Base-by-base conservation (phyloP, 225 moss, liverwort and hornwort genomes). In the Straminergon stramineum region DNA sequence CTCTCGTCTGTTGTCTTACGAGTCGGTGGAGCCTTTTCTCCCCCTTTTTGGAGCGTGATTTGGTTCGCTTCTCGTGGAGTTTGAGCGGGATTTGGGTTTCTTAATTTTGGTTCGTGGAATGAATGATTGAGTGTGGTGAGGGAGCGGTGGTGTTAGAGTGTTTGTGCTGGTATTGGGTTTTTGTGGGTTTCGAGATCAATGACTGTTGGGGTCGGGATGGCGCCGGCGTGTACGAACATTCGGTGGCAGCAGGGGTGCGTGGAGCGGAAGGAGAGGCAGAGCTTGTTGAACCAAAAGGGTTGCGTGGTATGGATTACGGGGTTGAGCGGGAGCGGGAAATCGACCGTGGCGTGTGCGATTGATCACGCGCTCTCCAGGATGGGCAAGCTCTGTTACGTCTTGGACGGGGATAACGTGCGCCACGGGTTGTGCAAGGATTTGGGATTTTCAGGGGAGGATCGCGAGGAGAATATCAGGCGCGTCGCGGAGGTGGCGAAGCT, bases 271-370 rank as follows among this genome's bases (percentile, higher is more conserved):
- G 84, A 95, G 75, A 91, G 98, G 35, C 93, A 93, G 79, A 90
- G 87, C 6, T 19, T 98, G 84, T 89, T 98, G 63, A 83, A 91
- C 15, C 98, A 98, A 75, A 94, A 95, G 86, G 98, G 97, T 10
- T 98, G 98, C 86, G 90, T 98, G 51, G 93, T 98, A 22, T 98
- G 98, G 98, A 86, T 98, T 64, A 98, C 98, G 41, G 98, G 98
- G 57, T 64, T 98, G 84, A 98, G 98, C 82, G 98, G 98, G 55
- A 95, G 97, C 39, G 98, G 98, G 62, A 98, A 98, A 83, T 95
- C 95, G 64, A 98, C 98, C 17, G 93, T 98, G 79, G 97, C 98
- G 15, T 98, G 95, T 88, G 92, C 92, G 13, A 80, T 97, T 21
- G 98, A 98, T 75, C 95, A 92, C 61, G 84, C 91, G 35, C 94